Evolutionary conservation across 169 alveolate species (phyloP).

Genomic region (Ichthyophthirius multifiliis): DNA sequence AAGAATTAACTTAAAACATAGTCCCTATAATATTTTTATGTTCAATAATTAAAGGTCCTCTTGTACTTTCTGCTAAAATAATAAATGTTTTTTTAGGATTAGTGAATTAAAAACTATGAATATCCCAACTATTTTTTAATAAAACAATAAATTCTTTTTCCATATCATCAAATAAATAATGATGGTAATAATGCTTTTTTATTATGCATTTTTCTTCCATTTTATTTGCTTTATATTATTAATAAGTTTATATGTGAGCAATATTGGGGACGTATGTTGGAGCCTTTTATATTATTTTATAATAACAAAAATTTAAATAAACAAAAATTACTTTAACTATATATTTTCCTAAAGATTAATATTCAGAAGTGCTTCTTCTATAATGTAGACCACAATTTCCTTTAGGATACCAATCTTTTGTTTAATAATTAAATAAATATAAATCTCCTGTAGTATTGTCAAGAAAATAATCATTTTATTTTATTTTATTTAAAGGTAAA

Average conservation of each 20-base stretch:
- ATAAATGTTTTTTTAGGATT: conserved; percentile 42
- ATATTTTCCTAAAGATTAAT: conserved; percentile 39
- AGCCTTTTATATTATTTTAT: background rate
- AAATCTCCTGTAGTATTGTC: conserved; percentile 71
- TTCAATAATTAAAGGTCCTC: conserved; percentile 59
- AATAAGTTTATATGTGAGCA: background rate
- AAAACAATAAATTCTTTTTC: conserved; percentile 50
- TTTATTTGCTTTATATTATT: conserved; percentile 27
- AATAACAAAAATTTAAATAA: conserved; percentile 3
- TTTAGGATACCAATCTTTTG: conserved; percentile 61
- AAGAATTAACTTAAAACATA: conserved; percentile 41
- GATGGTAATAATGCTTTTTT: conserved; percentile 43
- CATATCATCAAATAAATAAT: conserved; percentile 32
- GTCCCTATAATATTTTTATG: conserved; percentile 40
- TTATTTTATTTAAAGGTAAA: background rate
- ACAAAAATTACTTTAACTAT: background rate
- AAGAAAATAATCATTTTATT: conserved; percentile 42
- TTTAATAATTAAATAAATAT: conserved; percentile 33
- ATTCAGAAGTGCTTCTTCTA: conserved; percentile 43
- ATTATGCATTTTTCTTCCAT: conserved; percentile 50
- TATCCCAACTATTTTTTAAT: conserved; percentile 58
- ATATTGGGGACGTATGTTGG: conserved; percentile 32
- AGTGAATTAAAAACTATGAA: conserved; percentile 59
- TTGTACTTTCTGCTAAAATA: conserved; percentile 57
- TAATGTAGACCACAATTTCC: conserved; percentile 70